Evolutionary conservation across 805 yeast species (phyloP).

Genomic region (Spathaspora gorwiae): DNA sequence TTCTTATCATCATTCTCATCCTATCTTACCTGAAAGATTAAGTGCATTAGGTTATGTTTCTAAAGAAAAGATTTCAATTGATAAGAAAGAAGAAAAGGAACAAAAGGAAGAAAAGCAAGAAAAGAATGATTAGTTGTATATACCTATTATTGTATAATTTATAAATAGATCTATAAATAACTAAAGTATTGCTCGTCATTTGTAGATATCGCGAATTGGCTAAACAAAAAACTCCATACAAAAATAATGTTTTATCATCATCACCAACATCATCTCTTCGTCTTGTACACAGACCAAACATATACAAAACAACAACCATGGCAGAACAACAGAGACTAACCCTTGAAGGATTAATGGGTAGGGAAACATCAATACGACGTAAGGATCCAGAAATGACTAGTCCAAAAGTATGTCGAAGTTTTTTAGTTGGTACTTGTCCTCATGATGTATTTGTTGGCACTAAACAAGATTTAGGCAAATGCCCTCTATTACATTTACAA

Average conservation of each 20-base stretch:
- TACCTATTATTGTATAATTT: no score
- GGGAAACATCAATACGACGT: slow-evolving; percentile 31
- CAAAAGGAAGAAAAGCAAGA: not conserved
- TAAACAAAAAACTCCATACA: no score
- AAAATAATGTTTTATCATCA: no score
- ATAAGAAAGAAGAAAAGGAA: slow-evolving; percentile 1
- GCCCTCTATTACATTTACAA: slow-evolving; percentile 72
- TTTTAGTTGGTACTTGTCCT: slow-evolving; percentile 82
- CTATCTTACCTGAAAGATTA: slow-evolving; percentile 86
- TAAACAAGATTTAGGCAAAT: slow-evolving; percentile 75
- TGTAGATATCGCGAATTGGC: no score
- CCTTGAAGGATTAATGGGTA: slow-evolving; percentile 79
- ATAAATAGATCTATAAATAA: no score
- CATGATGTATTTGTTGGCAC: slow-evolving; percentile 79
- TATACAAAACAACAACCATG: slow-evolving; percentile 11
- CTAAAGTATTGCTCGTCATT: no score
- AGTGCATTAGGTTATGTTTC: slow-evolving; percentile 58
- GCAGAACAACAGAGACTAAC: slow-evolving; percentile 74
- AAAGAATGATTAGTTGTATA: not conserved
- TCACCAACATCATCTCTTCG: no score
- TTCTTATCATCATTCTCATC: slow-evolving; percentile 86
- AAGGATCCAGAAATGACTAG: slow-evolving; percentile 39
- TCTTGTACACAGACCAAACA: no score
- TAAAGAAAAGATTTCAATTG: slow-evolving; percentile 30
- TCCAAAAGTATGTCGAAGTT: slow-evolving; percentile 68